Evolutionary conservation across 1,284 basidiomycete genomes (phyloP).

Genomic region (Sporisorium scitamineum): DNA sequence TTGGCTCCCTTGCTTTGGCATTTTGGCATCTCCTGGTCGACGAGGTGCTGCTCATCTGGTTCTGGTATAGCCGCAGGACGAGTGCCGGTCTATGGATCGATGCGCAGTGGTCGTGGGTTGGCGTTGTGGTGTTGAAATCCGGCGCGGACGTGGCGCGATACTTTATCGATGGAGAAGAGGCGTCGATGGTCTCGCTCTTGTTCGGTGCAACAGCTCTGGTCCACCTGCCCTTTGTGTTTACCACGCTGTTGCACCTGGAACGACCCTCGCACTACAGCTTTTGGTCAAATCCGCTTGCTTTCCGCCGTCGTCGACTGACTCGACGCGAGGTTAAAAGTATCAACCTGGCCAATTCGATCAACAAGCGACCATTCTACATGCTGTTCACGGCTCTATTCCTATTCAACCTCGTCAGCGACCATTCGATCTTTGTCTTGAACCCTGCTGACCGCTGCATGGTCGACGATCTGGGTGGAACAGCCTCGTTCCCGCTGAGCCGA

Average conservation of each 20-base stretch:
- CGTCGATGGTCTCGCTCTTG: not conserved
- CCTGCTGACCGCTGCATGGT: not conserved
- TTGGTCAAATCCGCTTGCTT: conserved; percentile 8
- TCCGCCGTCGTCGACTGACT: conserved; percentile 16
- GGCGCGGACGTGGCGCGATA: not conserved
- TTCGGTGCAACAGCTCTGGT: not conserved
- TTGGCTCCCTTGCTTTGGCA: not conserved
- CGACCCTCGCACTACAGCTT: conserved; percentile 1
- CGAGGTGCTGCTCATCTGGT: conserved; percentile 11
- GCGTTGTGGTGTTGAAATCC: not conserved
- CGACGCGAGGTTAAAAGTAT: conserved; percentile 14
- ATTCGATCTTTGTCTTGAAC: not conserved
- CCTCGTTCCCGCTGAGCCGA: not conserved
- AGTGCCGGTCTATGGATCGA: conserved; percentile 17
- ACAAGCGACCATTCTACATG: conserved; percentile 15
- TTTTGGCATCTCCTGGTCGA: conserved; percentile 5
- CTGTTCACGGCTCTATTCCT: conserved; percentile 3
- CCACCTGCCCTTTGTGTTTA: conserved; percentile 1
- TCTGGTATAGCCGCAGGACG: conserved; percentile 18
- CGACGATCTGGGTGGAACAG: not conserved
- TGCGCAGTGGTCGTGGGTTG: conserved; percentile 9
- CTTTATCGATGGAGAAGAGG: not conserved
- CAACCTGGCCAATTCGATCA: conserved; percentile 1
- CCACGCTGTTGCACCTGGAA: conserved; percentile 13
- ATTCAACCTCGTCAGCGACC: not conserved